Conservation (phyloP, 2,329 filamentous ascomycete species). For the Verticillium alfalfae region DNA sequence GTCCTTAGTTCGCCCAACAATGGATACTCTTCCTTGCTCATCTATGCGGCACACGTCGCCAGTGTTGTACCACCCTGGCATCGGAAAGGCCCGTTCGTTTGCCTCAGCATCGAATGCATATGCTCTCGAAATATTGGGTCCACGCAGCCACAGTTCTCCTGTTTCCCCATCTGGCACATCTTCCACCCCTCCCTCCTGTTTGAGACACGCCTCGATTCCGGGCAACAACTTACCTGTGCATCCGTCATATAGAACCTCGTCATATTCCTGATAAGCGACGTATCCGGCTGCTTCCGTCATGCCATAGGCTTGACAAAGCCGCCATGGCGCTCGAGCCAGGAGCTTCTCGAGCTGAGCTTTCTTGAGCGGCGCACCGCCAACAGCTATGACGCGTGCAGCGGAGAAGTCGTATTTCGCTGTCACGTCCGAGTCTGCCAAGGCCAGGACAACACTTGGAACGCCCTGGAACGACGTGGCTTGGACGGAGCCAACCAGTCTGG, state of each 20-base stretch:
- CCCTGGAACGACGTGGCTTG: slow-evolving; percentile 32
- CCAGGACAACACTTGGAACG: slow-evolving; percentile 29
- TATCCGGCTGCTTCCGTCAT: slow-evolving; percentile 40
- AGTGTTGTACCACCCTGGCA: slow-evolving; percentile 36
- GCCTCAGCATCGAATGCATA: slow-evolving; percentile 34
- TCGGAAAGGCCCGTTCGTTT: slow-evolving; percentile 27
- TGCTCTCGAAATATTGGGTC: slow-evolving; percentile 34
- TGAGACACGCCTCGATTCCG: slow-evolving; percentile 30
- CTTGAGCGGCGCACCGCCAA: slow-evolving; percentile 28
- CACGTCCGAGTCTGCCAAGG: slow-evolving; percentile 27
- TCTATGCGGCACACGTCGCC: slow-evolving; percentile 36
- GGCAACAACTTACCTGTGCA: slow-evolving; percentile 29
- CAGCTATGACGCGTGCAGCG: slow-evolving; percentile 25
- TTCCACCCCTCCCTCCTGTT: slow-evolving; percentile 26
- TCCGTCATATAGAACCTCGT: slow-evolving; percentile 24
- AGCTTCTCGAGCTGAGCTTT: slow-evolving; percentile 24
- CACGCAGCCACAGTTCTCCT: slow-evolving; percentile 36
- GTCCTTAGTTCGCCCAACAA: slow-evolving; percentile 32
- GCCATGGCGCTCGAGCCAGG: slow-evolving; percentile 21
- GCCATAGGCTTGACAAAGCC: slow-evolving; percentile 34
- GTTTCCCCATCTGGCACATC: slow-evolving; percentile 27
- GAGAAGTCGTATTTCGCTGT: slow-evolving; percentile 26
- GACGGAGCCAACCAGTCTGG: slow-evolving; percentile 24
- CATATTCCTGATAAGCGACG: slow-evolving; percentile 30
- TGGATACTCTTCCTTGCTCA: slow-evolving; percentile 20